Evolutionary conservation across 2,329 filamentous ascomycete genomes (phyloP), one percentile per base, ranked within the genome.

Genomic region (Bipolaris gigantea): DNA sequence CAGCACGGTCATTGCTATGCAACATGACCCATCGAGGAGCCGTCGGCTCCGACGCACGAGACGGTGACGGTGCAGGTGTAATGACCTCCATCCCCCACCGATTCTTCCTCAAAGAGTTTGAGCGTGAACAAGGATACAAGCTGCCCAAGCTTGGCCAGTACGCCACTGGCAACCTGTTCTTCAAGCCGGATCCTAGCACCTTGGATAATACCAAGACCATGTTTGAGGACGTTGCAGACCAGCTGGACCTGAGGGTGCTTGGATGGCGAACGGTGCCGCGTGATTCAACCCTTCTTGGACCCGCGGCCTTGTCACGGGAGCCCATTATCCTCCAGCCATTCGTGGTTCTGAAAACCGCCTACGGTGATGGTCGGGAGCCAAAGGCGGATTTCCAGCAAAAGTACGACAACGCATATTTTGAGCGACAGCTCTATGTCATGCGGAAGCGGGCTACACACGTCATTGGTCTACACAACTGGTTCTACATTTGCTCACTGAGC

Each of bases 11-110:
- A 78, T 83, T 99, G 59, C 87, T 99, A 61, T 99, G 94, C 84
- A 97, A 99, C 84, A 99, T 99, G 94, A 97, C 94, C 83, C 94
- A 99, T 82, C 89, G 94, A 76, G 94, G 94, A 82, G 94, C 94
- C 61, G 93, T 97, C 68, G 94, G 94, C 67, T 97, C 94, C 57
- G 94, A 99, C 81, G 92, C 92, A 72, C 89, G 94, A 82, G 94
- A 99, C 75, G 94, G 94, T 75, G 94, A 99, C 75, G 94, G 94
- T 76, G 94, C 94, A 69, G 94, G 94, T 85, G 93, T 97, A 73
- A 99, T 99, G 94, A 97, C 93, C 64, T 97, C 92, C 56, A 96
- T 99, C 70, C 94, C 94, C 56, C 93, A 97, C 82, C 92, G 88
- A 77, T 97, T 99, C 82, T 97, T 99, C 76, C 82, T 96, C 74